phyloP scores from a whole-genome alignment of 495 filamentous ascomycete species.

The Trichoderma virens region DNA sequence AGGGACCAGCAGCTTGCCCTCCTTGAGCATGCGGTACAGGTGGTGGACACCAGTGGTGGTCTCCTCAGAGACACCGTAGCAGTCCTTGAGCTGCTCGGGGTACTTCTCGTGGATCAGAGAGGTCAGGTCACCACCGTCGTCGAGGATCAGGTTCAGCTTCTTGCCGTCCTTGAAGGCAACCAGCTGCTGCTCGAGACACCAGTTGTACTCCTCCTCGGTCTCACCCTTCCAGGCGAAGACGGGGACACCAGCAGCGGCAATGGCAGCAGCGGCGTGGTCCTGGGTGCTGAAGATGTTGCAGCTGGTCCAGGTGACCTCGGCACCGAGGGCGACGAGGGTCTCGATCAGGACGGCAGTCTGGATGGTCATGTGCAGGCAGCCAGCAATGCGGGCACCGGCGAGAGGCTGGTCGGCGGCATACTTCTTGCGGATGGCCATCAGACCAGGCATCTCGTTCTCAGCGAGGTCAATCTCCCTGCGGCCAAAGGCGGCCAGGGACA shows the following conservation, averaged over 20 bases:
- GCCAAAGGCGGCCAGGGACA: constrained; percentile 95
- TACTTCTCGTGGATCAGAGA: constrained; percentile 95
- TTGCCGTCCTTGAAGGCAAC: constrained; percentile 92
- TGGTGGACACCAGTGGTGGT: constrained; percentile 99
- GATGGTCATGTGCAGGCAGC: constrained; percentile 99
- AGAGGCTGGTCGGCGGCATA: constrained; percentile 91
- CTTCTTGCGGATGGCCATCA: constrained; percentile 89
- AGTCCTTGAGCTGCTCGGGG: constrained; percentile 92
- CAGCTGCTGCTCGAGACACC: constrained; percentile 99
- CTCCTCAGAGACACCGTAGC: constrained; percentile 98
- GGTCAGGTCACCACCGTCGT: constrained; percentile 97
- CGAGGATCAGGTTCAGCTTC: constrained; percentile 95
- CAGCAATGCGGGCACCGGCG: constrained; percentile 80
- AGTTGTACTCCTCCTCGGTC: constrained; percentile 99
- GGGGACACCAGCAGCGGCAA: constrained; percentile 86
- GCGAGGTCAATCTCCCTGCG: constrained; percentile 98
- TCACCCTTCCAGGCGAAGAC: constrained; percentile 99
- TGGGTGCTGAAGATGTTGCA: constrained; percentile 99
- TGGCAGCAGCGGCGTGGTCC: constrained; percentile 95
- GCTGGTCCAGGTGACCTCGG: constrained; percentile 93
- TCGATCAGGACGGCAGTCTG: constrained; percentile 99
- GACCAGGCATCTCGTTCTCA: constrained; percentile 97
- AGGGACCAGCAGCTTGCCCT: constrained; percentile 79
- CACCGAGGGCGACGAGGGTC: constrained; percentile 87
- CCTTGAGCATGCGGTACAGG: constrained; percentile 96